Evolutionary conservation across 805 yeast genomes (phyloP).

Genomic region (Lipomyces yamanashiensis): DNA sequence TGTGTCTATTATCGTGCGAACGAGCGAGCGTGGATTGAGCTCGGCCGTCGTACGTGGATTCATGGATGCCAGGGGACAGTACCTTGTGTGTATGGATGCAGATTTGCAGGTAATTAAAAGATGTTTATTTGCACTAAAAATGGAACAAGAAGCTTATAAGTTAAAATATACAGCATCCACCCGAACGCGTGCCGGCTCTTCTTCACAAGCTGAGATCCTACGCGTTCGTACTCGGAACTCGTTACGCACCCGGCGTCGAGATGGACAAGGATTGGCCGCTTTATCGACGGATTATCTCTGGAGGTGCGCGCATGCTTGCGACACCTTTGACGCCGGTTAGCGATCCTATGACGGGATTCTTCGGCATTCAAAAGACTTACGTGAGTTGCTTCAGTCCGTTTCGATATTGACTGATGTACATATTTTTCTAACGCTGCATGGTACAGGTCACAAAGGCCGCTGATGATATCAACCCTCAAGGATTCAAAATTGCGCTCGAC

Average conservation of each 20-base stretch:
- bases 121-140: background rate
- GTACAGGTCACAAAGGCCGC: slow-evolving; percentile 41
- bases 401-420: background rate
- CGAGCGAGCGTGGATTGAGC: slow-evolving; percentile 56
- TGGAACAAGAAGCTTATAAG: no score
- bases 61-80: slow-evolving; percentile 53
- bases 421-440: background rate
- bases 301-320: slow-evolving; percentile 56
- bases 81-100: slow-evolving; percentile 58
- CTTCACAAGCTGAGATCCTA: slow-evolving; percentile 49
- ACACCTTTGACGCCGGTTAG: slow-evolving; percentile 57
- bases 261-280: slow-evolving; percentile 60
- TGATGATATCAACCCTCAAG: slow-evolving; percentile 49
- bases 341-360: slow-evolving; percentile 60
- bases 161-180: slow-evolving; percentile 52
- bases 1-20: slow-evolving; percentile 56
- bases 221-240: slow-evolving; percentile 56
- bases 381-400: slow-evolving; percentile 33
- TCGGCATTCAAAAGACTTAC: slow-evolving; percentile 55
- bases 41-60: slow-evolving; percentile 58
- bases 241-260: slow-evolving; percentile 61
- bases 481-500: slow-evolving; percentile 58
- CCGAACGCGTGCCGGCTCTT: slow-evolving; percentile 55
- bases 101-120: slow-evolving; percentile 45
- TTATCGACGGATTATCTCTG: slow-evolving; percentile 55